Conservation (phyloP, 495 filamentous ascomycete genomes). For the Chaetomium fimeti region DNA sequence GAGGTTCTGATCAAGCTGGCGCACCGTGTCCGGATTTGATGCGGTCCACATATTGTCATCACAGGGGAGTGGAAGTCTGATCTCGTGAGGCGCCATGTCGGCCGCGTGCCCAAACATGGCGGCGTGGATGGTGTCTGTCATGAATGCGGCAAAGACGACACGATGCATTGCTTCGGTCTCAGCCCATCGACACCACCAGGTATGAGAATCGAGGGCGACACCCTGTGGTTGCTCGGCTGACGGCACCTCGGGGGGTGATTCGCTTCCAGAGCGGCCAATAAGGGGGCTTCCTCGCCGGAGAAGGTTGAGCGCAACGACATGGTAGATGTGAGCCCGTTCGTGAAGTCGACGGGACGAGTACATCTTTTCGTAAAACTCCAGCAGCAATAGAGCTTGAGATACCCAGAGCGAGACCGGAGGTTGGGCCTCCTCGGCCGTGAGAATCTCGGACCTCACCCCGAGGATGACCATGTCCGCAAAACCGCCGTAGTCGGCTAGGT, state of each 20-base stretch:
- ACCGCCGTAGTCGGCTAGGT: slow-evolving; percentile 67
- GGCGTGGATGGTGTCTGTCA: slow-evolving; percentile 90
- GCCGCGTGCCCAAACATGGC: slow-evolving; percentile 97
- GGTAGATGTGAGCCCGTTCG: slow-evolving; percentile 93
- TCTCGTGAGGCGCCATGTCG: slow-evolving; percentile 94
- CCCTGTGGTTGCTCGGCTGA: slow-evolving; percentile 51
- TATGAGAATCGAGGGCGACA: slow-evolving; percentile 63
- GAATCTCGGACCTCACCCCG: slow-evolving; percentile 82
- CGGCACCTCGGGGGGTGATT: slow-evolving; percentile 74
- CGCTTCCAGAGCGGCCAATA: slow-evolving; percentile 81
- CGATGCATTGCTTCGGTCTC: slow-evolving; percentile 88
- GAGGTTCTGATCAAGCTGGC: slow-evolving; percentile 76
- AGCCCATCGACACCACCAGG: slow-evolving; percentile 95
- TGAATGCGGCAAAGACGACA: slow-evolving; percentile 91
- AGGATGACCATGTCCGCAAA: slow-evolving; percentile 80
- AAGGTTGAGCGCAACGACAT: slow-evolving; percentile 88
- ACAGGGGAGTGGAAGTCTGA: slow-evolving; percentile 88
- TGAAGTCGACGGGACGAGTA: slow-evolving; percentile 85
- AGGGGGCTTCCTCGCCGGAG: slow-evolving; percentile 91
- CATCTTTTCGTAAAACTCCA: slow-evolving; percentile 97
- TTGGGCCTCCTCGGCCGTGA: slow-evolving; percentile 79
- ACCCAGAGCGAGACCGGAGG: slow-evolving; percentile 94
- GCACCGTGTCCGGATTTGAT: slow-evolving; percentile 79
- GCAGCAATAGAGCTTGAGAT: slow-evolving; percentile 81
- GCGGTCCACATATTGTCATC: slow-evolving; percentile 94